These are phyloP conservation scores for Pythium sp. DNA, from an alignment of 352 stramenopile species.

Conservation along the genomic window DNA sequence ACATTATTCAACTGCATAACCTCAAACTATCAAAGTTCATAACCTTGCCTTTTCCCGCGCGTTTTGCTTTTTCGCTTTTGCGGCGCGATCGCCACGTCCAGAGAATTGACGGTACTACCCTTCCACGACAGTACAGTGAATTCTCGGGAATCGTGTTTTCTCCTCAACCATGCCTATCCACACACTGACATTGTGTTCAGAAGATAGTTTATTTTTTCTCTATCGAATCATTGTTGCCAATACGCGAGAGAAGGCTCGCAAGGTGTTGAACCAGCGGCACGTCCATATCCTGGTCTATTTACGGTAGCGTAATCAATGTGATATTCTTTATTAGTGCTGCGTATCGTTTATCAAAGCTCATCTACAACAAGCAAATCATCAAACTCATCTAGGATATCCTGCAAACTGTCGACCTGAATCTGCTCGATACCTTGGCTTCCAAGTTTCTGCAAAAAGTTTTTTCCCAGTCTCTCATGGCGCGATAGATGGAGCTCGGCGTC, in stretches of 20 bases:
- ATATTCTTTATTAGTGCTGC: neutral
- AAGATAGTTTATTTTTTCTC: neutral
- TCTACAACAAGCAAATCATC: slow-evolving; percentile 2
- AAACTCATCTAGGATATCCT: neutral
- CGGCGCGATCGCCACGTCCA: neutral
- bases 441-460: neutral
- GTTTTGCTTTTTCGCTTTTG: neutral
- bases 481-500: neutral
- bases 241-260: neutral
- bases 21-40: neutral
- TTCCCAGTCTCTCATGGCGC: neutral
- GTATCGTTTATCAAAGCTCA: neutral
- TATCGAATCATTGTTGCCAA: neutral
- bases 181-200: neutral
- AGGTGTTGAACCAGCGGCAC: neutral
- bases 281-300: neutral
- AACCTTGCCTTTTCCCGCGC: neutral
- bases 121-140: neutral
- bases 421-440: neutral
- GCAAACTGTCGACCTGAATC: neutral
- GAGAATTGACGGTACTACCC: neutral
- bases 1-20: neutral
- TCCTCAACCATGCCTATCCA: neutral
- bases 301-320: neutral
- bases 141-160: neutral